Evolutionary conservation across 148 eudicot species (phyloP).

Genomic region (Salicornia ramosissima): DNA sequence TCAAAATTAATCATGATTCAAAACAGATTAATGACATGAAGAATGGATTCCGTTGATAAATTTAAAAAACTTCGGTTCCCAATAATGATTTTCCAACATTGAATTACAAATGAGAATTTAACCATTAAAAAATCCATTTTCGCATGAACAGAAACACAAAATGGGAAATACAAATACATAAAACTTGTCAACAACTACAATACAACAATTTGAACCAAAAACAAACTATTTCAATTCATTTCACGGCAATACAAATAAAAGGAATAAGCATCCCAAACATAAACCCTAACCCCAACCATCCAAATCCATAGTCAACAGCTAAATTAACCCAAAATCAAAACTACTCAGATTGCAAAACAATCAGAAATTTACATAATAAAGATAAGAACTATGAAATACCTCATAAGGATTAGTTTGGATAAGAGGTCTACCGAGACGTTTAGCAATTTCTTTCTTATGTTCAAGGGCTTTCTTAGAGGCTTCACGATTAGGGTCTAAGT

Average conservation of each 20-base stretch:
- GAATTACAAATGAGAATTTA: too few relatives aligned
- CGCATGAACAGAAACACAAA: not conserved
- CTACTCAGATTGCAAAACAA: constrained; percentile 4
- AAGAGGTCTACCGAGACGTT: constrained; percentile 77
- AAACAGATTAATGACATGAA: too few relatives aligned
- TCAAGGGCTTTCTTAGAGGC: constrained; percentile 77
- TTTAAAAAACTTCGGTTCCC: too few relatives aligned
- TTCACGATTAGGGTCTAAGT: constrained; percentile 87
- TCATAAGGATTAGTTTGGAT: constrained; percentile 77
- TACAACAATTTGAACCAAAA: not conserved
- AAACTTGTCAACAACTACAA: too few relatives aligned
- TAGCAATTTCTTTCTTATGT: constrained; percentile 77
- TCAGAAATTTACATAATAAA: constrained; percentile 1
- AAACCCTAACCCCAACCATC: not conserved
- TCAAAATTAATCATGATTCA: too few relatives aligned
- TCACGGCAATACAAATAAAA: not conserved
- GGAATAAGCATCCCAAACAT: not conserved
- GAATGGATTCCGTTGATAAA: too few relatives aligned
- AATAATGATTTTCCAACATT: too few relatives aligned
- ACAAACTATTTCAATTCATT: not conserved
- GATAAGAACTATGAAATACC: constrained; percentile 23
- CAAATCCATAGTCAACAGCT: not conserved
- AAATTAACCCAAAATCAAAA: constrained; percentile 5
- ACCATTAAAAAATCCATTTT: too few relatives aligned
- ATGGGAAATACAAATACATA: not conserved